Conservation (phyloP, 768 basidiomycete species). For the Coprinopsis sp. region DNA sequence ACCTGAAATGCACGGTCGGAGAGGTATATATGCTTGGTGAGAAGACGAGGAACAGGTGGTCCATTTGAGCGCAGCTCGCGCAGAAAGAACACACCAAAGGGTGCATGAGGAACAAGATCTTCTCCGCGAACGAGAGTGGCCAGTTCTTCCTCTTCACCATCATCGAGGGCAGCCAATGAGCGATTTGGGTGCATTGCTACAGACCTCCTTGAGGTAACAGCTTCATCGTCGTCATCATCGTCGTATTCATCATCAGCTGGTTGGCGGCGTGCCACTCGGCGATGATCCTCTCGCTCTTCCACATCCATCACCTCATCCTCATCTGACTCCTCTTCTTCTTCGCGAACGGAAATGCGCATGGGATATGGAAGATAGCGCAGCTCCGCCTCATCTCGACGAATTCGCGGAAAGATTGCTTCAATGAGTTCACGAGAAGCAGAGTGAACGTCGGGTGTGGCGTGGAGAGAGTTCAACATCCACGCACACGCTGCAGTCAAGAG, state of each 20-base stretch:
- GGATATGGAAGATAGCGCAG: neutral
- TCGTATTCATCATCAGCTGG: too few species aligned
- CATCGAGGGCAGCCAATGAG: neutral
- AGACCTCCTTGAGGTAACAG: too few species aligned
- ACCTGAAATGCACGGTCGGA: neutral
- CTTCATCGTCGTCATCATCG: neutral
- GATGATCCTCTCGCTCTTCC: neutral
- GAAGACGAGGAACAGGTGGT: neutral
- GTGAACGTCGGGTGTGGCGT: constrained; percentile 14
- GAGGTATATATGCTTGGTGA: neutral
- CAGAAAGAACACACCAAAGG: neutral
- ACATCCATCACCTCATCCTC: neutral
- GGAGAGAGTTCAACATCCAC: constrained; percentile 14
- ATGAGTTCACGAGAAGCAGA: constrained; percentile 14
- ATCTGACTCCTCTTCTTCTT: neutral
- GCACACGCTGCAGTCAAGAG: constrained; percentile 13
- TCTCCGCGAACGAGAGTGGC: neutral
- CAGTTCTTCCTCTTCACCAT: neutral
- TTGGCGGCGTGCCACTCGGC: neutral
- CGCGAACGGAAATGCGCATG: neutral
- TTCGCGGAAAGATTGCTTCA: constrained; percentile 9
- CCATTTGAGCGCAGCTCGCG: neutral
- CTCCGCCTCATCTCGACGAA: neutral
- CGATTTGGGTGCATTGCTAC: too few species aligned
- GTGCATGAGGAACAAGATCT: neutral